Base-by-base conservation (phyloP, 2,329 filamentous ascomycete species). In the Neoarthrinium moseri region DNA sequence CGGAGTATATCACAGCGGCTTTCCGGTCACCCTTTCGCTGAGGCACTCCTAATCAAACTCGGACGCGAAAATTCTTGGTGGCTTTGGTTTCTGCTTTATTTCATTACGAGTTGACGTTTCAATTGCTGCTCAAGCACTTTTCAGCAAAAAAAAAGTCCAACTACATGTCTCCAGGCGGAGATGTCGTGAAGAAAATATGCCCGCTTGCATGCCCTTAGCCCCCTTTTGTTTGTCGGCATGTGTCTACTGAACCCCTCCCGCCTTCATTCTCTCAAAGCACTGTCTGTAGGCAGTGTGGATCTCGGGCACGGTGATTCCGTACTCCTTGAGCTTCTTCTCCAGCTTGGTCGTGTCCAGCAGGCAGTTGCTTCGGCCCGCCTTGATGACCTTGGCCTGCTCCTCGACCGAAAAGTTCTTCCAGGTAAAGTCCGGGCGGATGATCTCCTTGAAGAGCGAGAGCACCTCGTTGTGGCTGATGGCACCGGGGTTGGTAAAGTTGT, bases 401-500 rank as follows among this genome's bases (percentile, higher is more conserved):
- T 84, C 80, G 33, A 86, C 60, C 2, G 72, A 75, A 58, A 86
- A 87, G 69, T 86, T 87, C 69, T 77, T 74, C 80, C 81, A 86
- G 32, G 69, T 72, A 55, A 83, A 79, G 22, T 59, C 61, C 2
- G 83, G 83, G 32, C 81, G 74, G 29, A 87, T 75, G 52, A 83
- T 80, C 51, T 85, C 74, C 56, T 75, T 77, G 67, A 85, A 86
- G 33, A 87, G 67, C 3, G 67, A 55, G 30, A 87, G 69, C 6
- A 87, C 81, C 65, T 86, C 81, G 62, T 86, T 86, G 66, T 86
- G 83, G n/a, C 80, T 83, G 61, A 87, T 86, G 51, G 81, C 79
- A 11, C 83, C 83, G 1, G 83, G 83, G 66, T 86, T 87, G 49
- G 82, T 86, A 63, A 86, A 86, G 68, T 87, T 87, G 66, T 82